Percentiles rank a stretch among this genome's conserved stretches.
Evolutionary conservation across 257 asterid species (phyloP).

Genomic region (Penstemon barbatus): DNA sequence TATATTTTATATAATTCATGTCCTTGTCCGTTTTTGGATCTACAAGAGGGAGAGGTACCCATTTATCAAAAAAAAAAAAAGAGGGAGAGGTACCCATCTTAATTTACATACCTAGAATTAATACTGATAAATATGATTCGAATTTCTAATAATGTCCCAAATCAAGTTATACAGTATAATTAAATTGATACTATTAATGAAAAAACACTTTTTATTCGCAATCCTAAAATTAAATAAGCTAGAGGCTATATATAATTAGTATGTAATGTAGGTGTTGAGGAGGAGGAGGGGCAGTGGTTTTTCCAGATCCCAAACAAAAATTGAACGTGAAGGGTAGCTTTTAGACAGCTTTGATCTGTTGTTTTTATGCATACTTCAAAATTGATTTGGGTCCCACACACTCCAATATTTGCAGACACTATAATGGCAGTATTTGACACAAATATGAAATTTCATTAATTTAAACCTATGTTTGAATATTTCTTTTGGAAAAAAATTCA

Average conservation of each 20-base stretch:
- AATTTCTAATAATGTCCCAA: no score
- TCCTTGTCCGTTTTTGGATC: no score
- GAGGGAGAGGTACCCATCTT: no score
- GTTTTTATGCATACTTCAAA: constrained; percentile 60
- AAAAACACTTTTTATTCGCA: neutral
- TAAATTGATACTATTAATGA: neutral
- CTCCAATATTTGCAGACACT: constrained; percentile 40
- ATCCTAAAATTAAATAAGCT: neutral
- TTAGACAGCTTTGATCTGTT: constrained; percentile 54
- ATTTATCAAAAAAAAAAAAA: no score
- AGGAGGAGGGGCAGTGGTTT: constrained; percentile 3
- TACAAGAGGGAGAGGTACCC: no score
- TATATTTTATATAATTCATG: no score
- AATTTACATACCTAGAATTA: no score
- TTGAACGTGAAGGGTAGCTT: constrained; percentile 67
- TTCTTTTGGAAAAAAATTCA: no score
- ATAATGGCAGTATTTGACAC: constrained; percentile 44
- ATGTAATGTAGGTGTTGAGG: no score
- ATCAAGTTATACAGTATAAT: neutral
- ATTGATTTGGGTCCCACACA: constrained; percentile 47
- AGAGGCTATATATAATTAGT: no score
- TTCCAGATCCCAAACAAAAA: constrained; percentile 37
- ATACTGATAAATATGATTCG: neutral
- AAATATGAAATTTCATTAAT: neutral
- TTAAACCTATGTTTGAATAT: neutral